Percentiles rank a stretch among this genome's conserved stretches.
These are phyloP conservation scores for Ophiocordyceps camponoti-rufipedis DNA, from an alignment of 2,329 filamentous ascomycete species.

Conservation along the genomic window DNA sequence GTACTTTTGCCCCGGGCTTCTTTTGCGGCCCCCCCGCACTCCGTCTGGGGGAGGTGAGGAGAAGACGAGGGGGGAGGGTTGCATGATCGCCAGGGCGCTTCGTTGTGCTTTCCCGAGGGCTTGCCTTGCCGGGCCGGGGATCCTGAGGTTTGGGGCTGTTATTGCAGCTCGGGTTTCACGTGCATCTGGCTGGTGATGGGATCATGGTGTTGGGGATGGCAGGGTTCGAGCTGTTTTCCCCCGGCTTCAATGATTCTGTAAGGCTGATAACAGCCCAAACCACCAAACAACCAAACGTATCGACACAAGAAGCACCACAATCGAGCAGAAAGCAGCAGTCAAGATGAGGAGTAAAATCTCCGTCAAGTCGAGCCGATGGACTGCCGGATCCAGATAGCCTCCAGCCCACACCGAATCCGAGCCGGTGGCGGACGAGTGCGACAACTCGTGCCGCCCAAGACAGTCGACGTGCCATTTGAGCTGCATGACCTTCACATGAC, in stretches of 20 bases:
- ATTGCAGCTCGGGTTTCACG: neutral
- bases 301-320: neutral
- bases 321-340: neutral
- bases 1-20: neutral
- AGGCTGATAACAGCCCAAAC: neutral
- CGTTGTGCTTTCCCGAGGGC: neutral
- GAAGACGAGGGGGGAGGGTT: constrained; percentile 1
- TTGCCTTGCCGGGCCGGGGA: neutral
- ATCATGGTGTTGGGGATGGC: neutral
- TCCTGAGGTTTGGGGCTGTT: neutral
- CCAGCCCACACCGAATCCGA: neutral
- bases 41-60: neutral
- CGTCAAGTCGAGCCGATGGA: neutral
- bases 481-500: constrained; percentile 1
- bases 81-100: constrained; percentile 2
- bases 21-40: too few relatives aligned
- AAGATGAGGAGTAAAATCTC: neutral
- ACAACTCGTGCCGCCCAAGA: neutral
- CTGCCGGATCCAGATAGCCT: neutral
- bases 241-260: too few relatives aligned
- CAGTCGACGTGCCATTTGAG: neutral
- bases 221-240: too few relatives aligned
- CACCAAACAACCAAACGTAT: neutral
- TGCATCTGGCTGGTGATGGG: neutral
- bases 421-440: neutral